Base-by-base conservation (phyloP, 306 rosid species). In the Malus fusca region DNA sequence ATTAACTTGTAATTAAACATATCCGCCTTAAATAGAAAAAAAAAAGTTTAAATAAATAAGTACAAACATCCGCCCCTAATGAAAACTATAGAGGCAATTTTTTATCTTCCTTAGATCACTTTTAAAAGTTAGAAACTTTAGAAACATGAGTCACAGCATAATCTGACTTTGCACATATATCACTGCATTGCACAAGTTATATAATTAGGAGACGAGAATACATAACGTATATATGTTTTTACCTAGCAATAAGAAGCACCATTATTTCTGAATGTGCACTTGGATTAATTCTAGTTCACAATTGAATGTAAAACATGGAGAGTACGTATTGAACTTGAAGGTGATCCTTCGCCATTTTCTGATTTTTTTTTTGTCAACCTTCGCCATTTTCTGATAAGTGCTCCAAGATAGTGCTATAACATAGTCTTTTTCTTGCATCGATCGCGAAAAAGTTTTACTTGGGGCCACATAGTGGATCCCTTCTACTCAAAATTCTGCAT, bases 401-500 rank as follows among this genome's bases (percentile, higher is more conserved):
- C 79, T 73, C 63, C 31, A 22, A 69, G 80, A 85, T 77, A 62
- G 76, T 61, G 85, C 83, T 61, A 72, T 58, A 66, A 68, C 75
- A 69, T 51, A 26, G 68, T 60, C 68, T 53, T n/a, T 40, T 64
- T 69, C 18, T 56, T 28, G 26, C 74, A 67, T 53, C 7, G 11
- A 68, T n/a, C 40, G 17, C 3, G 4, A 23, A 59, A 58, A 21
- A 11, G 2, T 78, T 22, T 40, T 61, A 67, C 64, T 33, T 74
- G 61, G 21, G 56, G 21, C 58, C 58, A 21, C 60, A 74, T 11
- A 56, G 26, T 72, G 53, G 75, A 56, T 10, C 52, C 23, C 25
- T 46, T 72, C 66, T 31, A 6, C 64, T 21, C 51, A 63, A 63
- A 63, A 18, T 4, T 21, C 26, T 35, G 48, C 23, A 65, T 18